These are phyloP conservation scores for Deuterostichococcus epilithicus DNA, from an alignment of 139 green algal genomes.

Conservation along the genomic window DNA sequence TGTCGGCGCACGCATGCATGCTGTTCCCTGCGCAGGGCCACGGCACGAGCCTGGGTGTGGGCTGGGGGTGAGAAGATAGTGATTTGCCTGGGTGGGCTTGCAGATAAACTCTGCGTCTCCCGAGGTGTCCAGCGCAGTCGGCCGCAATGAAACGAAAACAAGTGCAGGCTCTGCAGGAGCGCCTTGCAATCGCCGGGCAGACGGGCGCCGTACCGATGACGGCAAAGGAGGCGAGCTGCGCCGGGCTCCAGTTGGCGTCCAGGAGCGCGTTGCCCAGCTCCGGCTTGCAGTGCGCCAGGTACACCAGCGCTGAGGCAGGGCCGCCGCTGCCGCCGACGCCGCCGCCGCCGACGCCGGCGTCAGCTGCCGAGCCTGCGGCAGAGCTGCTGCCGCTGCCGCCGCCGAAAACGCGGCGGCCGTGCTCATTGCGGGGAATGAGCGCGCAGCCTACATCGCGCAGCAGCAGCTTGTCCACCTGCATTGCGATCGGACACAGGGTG, in stretches of 20 bases:
- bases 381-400: background rate
- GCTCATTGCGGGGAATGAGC: background rate
- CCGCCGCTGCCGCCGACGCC: background rate
- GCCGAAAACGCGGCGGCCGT: background rate
- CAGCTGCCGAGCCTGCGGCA: background rate
- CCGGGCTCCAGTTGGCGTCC: constrained; percentile 7
- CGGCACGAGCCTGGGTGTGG: no score
- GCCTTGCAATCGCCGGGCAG: no score
- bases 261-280: constrained; percentile 15
- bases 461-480: constrained; percentile 4
- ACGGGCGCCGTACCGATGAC: background rate
- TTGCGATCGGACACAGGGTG: no score
- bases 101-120: no score
- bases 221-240: background rate
- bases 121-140: no score
- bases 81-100: no score
- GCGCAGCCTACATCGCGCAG: background rate
- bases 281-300: constrained; percentile 18
- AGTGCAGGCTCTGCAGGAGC: no score
- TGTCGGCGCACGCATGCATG: background rate
- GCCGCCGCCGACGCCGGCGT: no score
- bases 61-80: no score
- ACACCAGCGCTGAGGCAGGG: constrained; percentile 3
- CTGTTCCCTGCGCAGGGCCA: background rate
- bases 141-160: no score